Evolutionary conservation across 306 rosid species (phyloP), one percentile per base, ranked within the genome.

Genomic region (Acacia confusa): DNA sequence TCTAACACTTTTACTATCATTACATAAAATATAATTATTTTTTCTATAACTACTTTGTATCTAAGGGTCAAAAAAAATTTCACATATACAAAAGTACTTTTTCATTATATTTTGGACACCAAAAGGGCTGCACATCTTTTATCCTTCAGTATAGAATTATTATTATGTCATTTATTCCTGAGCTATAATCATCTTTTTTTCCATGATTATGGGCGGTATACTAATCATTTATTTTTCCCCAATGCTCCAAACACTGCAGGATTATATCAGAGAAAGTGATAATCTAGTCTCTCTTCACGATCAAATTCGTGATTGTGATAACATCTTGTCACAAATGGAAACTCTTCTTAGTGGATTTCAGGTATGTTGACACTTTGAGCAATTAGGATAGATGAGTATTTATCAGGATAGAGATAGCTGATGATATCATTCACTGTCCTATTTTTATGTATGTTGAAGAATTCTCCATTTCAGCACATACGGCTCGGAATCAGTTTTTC

Each of bases 291-390:
- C 98, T 44, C 98, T 95, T 81, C 99, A 93, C 71, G 97, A 95
- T 84, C 98, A 95, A 86, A 95, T 95, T 88, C 94, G 86, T 79
- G 99, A 95, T 79, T 95, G 99, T 63, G 99, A 95, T 79, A 87
- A 89, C 86, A 93, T 95, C 82, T 92, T 95, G 91, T 93, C 97
- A 73, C 98, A 93, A 85, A 95, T 95, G 98, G 99, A 93, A 90
- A 92, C 96, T 72, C 94, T 95, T 81, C 90, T 95, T 41, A 82
- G 97, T 85, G 99, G 99, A 82, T 95, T 95, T 92, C 98, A 95
- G 94, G 99, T 93, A 74, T 48, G 77, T 70, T 81, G 76, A 57
- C 78, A 74, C 89, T 69, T 80, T 57, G 84, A 63, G 82, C 63
- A 72, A 58, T 53, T 53, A 66, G 27, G 36, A 77, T 47, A 72